Base-by-base conservation (phyloP, 2,329 filamentous ascomycete species). In the Fusarium odoratissimum region DNA sequence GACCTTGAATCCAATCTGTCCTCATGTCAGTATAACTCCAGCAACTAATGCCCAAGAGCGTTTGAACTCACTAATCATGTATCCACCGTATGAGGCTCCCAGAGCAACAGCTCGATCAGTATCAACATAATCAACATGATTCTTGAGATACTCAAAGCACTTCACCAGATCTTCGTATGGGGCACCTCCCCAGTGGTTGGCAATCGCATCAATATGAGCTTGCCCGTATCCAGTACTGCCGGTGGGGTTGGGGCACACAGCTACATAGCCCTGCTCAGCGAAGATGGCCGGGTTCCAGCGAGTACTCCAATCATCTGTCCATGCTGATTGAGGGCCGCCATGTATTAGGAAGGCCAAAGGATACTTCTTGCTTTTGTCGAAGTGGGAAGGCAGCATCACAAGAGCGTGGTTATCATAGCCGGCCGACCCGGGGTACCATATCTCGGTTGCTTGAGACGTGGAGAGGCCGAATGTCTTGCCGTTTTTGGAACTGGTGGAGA, bases 221-320 rank as follows among this genome's bases (percentile, higher is more conserved):
- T 95, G 92, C 9, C 94, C 94, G 76, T 95, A 97, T 6, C 93
- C 92, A 9, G 93, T 95, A 76, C 90, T 93, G 23, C 94, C 94
- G 0, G 93, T 96, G 13, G 93, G 93, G 79, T 97, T 97, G 14
- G 94, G 93, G 55, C 90, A 88, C 51, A 97, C 90, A 28, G 92
- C 93, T 7, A 97, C 88, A 78, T 96, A 97, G 49, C 94, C 94
- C 82, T 95, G 93, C 80, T 97, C 94, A 7, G 94, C 94, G 78
- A 94, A 97, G 14, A 95, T 88, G 67, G 93, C 93, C 4, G 93
- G 92, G 79, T 97, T 97, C 94, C 94, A 97, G 23, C 94, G 87
- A 5, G 91, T 94, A 79, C 89, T 92, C 93, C 94, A 97, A 33
- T 87, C 85, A 77, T 96, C 92, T 37, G 81, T 84, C 91, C 93